Evolutionary conservation across 202 grass and related monocot species (phyloP), one percentile per base, ranked within the genome.

Genomic region (Setaria viridis): DNA sequence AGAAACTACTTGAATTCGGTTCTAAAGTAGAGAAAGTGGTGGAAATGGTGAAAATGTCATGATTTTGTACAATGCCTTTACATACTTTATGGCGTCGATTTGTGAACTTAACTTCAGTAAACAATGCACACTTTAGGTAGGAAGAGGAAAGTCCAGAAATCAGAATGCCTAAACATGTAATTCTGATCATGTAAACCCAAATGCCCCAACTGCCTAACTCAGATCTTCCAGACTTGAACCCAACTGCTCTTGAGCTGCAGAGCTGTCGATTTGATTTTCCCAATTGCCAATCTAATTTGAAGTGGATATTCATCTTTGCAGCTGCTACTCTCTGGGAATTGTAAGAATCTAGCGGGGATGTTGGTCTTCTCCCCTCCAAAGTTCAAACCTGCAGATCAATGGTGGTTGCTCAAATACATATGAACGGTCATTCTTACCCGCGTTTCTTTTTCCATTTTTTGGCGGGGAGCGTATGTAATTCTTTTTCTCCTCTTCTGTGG

Each of bases 391-490:
- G 80, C 12, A 73, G 57, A 62, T 67, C 6, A 58, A 80, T 19
- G 59, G 74, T 64, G 60, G 75, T 46, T 19, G 35, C 71, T 77
- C 21, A 49, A 72, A 56, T 58, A 73, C 47, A 66, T 72, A 19
- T 50, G 46, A 10, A 69, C 29, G 55, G 25, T 16, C 70, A 84
- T 87, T 87, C 46, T 80, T 84, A 87, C 65, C 35, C 70, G 59
- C 25, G 2, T 41, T 72, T 47, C 1, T 54, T 11, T 82, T 79
- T 6, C 5, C 9, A 33, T 32, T 76, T 86, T 87, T 66, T 8
- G 75, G 74, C 43, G 16, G n/a, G 75, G 75, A 87, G 62, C 69
- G 10, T 16, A 3, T 76, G 89, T 80, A 69, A 84, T 87, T 80
- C 2, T 37, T 72, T 62, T 45, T 59, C 7, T 45, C 34, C 30